Percentiles rank a stretch among this genome's conserved stretches.
Evolutionary conservation across 345 rosid species (phyloP).

Genomic region (Angophora floribunda): DNA sequence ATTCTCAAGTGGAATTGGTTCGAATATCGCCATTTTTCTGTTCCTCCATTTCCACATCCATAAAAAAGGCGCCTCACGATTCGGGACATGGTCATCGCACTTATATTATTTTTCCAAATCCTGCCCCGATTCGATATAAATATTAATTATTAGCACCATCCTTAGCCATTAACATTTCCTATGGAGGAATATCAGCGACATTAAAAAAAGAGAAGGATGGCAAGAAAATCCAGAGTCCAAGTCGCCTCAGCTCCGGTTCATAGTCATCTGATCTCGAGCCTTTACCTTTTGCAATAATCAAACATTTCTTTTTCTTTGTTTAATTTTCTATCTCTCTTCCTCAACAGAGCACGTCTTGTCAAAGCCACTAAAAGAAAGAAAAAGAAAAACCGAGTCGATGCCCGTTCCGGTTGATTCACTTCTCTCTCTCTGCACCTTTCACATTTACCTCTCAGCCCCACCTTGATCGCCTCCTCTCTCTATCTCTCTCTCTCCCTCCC

Average conservation of each 20-base stretch:
- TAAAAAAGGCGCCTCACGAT: not conserved
- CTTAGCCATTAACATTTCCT: not conserved
- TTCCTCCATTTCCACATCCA: not conserved
- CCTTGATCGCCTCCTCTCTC: not conserved
- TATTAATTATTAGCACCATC: not conserved
- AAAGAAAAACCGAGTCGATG: not conserved
- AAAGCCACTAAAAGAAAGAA: not conserved
- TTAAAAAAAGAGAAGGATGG: not conserved
- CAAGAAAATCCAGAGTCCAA: not conserved
- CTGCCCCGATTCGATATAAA: not conserved
- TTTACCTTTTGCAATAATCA: not conserved
- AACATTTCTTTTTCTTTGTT: not conserved
- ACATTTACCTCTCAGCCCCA: not conserved
- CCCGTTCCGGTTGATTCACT: not conserved
- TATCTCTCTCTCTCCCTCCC: not conserved
- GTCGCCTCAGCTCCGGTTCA: not conserved
- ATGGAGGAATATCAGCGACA: not conserved
- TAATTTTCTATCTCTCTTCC: not conserved
- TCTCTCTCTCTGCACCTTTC: not conserved
- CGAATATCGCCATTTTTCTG: not conserved
- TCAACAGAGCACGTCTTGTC: not conserved
- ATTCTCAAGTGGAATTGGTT: not conserved
- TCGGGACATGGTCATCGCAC: not conserved
- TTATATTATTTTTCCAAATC: not conserved
- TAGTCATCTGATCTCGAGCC: not conserved